Evolutionary conservation across 345 rosid species (phyloP), one percentile per base, ranked within the genome.

Genomic region (Acer negundo): DNA sequence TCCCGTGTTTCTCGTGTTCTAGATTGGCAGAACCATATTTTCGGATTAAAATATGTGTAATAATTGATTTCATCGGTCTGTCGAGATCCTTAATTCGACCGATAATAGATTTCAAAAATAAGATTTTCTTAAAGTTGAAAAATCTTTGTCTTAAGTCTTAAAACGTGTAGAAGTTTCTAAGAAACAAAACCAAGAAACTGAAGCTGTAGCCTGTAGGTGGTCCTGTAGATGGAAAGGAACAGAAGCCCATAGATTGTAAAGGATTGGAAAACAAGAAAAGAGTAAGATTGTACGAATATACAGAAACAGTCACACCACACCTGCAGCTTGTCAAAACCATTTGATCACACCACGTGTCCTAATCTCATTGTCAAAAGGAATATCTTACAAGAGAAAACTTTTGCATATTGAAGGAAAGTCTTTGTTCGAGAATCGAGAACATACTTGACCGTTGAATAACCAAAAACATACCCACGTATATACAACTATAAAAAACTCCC

Each of bases 391-490:
- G 13, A 10, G 13, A 12, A 47, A 47, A 47, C 11, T 47, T 16
- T 47, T 3, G 10, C 11, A 19, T 2, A 58, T 0, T 16, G 1
- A 62, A 16, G 5, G 11, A 11, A 46, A 19, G 69, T 62, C 77
- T 0, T 35, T 0, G 35, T 9, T 66, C 72, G 10, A 66, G 55
- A 20, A 53, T 15, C 0, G 6, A 66, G 55, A 20, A 53, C 4
- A 0, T 12, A 12, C 2, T 73, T 65, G 71, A 75, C 72, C 78
- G 22, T 75, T 66, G 78, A 66, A 75, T 64, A 28, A 24, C 44
- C 70, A n/a, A 31, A 49, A 65, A 35, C 53, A 7, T 20, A 20
- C 31, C 5, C 47, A 11, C 46, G n/a, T 17, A n/a, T 35, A 7
- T 35, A 2, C 26, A 8, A 19, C 3, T 31, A 6, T 26, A 3